Evolutionary conservation across 345 rosid genomes (phyloP).

Genomic region (Lenwebbia sp.): DNA sequence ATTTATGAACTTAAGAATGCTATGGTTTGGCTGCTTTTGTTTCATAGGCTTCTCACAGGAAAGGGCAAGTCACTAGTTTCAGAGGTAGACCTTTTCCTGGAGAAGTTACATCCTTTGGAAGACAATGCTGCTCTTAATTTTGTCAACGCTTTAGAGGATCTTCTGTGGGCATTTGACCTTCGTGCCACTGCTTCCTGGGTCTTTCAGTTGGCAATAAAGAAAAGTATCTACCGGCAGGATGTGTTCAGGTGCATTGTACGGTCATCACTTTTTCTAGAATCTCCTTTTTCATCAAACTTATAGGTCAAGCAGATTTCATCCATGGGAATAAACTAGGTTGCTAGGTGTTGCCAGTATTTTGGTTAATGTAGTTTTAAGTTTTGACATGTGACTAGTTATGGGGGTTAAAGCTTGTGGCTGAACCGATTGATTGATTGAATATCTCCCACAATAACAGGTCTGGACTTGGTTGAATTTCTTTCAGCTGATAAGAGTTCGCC

Average conservation of each 20-base stretch:
- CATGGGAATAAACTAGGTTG: neutral
- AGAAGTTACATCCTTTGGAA: constrained; percentile 48
- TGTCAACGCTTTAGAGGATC: constrained; percentile 75
- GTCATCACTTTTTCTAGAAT: neutral
- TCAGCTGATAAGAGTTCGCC: neutral
- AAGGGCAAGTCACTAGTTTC: constrained; percentile 43
- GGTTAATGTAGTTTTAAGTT: neutral
- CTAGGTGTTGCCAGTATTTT: neutral
- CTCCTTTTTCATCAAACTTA: neutral
- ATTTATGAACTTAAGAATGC: neutral
- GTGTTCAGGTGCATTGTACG: constrained; percentile 55
- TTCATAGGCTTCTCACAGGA: constrained; percentile 60
- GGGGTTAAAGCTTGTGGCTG: neutral
- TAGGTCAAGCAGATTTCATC: neutral
- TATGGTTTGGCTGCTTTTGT: constrained; percentile 1
- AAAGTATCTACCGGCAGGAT: constrained; percentile 51
- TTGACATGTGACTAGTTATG: neutral
- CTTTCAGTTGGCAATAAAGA: constrained; percentile 75
- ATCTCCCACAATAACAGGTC: neutral
- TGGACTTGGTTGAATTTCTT: neutral
- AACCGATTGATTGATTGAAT: neutral
- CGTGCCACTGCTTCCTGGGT: constrained; percentile 93
- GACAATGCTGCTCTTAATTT: constrained; percentile 88
- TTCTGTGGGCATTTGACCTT: constrained; percentile 89
- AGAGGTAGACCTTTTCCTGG: constrained; percentile 61